These are phyloP conservation scores for Gracilaria gracilis DNA, from an alignment of 23 red algal species.

Conservation along the genomic window DNA sequence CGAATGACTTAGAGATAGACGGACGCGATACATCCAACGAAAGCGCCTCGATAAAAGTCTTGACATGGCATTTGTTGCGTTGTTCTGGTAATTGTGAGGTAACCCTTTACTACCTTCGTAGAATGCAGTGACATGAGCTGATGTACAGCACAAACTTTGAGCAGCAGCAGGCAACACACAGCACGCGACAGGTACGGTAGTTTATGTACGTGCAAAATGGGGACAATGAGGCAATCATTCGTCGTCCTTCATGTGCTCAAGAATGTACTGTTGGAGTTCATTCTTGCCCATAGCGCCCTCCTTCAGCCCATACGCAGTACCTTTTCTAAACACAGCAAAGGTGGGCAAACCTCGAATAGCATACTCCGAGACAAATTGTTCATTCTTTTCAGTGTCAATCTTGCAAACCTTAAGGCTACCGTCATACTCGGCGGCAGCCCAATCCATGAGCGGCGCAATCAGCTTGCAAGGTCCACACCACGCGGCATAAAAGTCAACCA, in stretches of 20 bases:
- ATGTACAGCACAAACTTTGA: no score
- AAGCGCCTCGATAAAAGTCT: no score
- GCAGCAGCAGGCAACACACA: neutral
- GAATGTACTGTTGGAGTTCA: slow-evolving; percentile 70
- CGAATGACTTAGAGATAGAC: no score
- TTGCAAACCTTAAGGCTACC: slow-evolving; percentile 92
- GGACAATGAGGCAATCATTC: neutral
- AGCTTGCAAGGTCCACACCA: slow-evolving; percentile 99
- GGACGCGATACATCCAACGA: no score
- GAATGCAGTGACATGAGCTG: no score
- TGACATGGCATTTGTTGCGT: no score
- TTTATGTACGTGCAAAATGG: neutral
- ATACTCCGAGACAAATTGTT: slow-evolving; percentile 81
- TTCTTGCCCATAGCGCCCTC: slow-evolving; percentile 97
- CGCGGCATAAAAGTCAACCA: slow-evolving; percentile 95
- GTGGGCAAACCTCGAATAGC: slow-evolving; percentile 92
- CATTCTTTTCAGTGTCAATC: slow-evolving; percentile 95
- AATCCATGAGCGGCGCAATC: slow-evolving; percentile 95
- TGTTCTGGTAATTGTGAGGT: no score
- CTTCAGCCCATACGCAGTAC: slow-evolving; percentile 59
- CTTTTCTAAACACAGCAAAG: slow-evolving; percentile 84
- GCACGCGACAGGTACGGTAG: neutral
- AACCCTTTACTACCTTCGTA: no score
- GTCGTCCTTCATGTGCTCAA: slow-evolving; percentile 24
- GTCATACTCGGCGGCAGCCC: slow-evolving; percentile 81